These are phyloP conservation scores for Athelia sp. DNA, from an alignment of 1,284 basidiomycete genomes.

Conservation along the genomic window DNA sequence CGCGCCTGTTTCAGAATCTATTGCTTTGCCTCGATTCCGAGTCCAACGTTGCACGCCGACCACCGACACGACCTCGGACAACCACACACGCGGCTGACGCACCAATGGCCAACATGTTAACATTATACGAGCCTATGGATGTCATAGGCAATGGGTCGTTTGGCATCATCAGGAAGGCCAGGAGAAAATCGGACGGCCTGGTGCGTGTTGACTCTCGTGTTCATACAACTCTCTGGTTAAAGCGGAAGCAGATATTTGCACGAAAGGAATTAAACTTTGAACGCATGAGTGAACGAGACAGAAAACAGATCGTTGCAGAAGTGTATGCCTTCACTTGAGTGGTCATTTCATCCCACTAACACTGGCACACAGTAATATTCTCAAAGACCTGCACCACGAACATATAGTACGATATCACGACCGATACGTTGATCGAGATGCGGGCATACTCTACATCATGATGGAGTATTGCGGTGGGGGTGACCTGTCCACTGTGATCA, in stretches of 20 bases:
- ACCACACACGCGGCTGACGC: too few species aligned
- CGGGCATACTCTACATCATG: constrained; percentile 88
- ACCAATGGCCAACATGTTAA: constrained; percentile 37
- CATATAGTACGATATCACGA: constrained; percentile 95
- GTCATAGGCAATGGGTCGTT: constrained; percentile 97
- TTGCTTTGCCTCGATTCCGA: too few species aligned
- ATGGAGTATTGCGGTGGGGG: constrained; percentile 98
- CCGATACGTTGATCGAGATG: constrained; percentile 85
- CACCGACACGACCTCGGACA: too few species aligned
- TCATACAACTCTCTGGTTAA: not conserved
- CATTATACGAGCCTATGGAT: constrained; percentile 83
- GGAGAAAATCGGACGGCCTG: constrained; percentile 78
- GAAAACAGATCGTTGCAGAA: constrained; percentile 96
- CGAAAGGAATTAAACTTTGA: constrained; percentile 96
- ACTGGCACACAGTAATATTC: constrained; percentile 71
- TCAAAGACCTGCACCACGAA: constrained; percentile 90
- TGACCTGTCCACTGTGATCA: constrained; percentile 85
- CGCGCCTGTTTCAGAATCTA: too few species aligned
- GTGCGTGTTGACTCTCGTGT: constrained; percentile 41
- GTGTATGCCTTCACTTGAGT: constrained; percentile 58
- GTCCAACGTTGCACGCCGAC: too few species aligned
- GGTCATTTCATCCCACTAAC: not conserved
- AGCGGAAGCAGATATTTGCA: constrained; percentile 67
- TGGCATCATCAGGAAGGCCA: constrained; percentile 92
- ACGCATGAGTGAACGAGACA: constrained; percentile 87